Percentiles rank a stretch among this genome's conserved stretches.
phyloP scores from a whole-genome alignment of 2,329 filamentous ascomycete species.

The Phialophora verrucosa region DNA sequence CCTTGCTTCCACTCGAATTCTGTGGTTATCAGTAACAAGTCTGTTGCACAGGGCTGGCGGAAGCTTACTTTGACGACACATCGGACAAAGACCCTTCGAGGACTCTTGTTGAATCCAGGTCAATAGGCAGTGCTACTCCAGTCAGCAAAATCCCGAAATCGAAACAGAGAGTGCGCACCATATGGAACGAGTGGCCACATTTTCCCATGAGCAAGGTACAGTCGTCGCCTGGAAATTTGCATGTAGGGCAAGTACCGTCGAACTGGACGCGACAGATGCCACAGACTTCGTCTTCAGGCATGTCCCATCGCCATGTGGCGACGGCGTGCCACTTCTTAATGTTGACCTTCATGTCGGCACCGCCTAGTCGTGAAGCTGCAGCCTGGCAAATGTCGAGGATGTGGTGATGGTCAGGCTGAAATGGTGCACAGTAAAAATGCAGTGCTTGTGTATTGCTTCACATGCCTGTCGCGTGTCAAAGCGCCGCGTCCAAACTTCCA shows the following conservation, averaged over 20 bases:
- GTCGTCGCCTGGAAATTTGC: conserved; percentile 96
- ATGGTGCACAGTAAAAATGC: not conserved
- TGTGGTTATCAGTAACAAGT: conserved; percentile 40
- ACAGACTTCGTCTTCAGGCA: conserved; percentile 95
- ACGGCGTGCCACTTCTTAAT: conserved; percentile 93
- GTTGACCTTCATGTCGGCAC: conserved; percentile 87
- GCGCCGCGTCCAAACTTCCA: conserved; percentile 7
- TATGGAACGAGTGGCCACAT: conserved; percentile 97
- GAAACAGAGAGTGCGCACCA: conserved; percentile 63
- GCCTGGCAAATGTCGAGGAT: not conserved
- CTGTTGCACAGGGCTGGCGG: not conserved
- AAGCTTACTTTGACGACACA: conserved; percentile 81
- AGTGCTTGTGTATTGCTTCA: conserved; percentile 6
- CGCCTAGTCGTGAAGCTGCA: not conserved
- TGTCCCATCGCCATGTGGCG: conserved; percentile 96
- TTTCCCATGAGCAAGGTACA: conserved; percentile 91
- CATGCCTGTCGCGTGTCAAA: conserved; percentile 9
- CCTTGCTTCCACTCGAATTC: conserved; percentile 61
- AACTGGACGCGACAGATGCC: conserved; percentile 98
- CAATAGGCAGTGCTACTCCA: conserved; percentile 81
- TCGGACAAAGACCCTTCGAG: conserved; percentile 91
- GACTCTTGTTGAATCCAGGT: conserved; percentile 97
- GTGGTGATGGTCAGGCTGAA: not conserved
- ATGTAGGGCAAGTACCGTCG: conserved; percentile 95
- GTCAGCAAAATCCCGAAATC: conserved; percentile 2